These are phyloP conservation scores for Fusarium sp. DNA, from an alignment of 2,329 filamentous ascomycete genomes.

Conservation along the genomic window DNA sequence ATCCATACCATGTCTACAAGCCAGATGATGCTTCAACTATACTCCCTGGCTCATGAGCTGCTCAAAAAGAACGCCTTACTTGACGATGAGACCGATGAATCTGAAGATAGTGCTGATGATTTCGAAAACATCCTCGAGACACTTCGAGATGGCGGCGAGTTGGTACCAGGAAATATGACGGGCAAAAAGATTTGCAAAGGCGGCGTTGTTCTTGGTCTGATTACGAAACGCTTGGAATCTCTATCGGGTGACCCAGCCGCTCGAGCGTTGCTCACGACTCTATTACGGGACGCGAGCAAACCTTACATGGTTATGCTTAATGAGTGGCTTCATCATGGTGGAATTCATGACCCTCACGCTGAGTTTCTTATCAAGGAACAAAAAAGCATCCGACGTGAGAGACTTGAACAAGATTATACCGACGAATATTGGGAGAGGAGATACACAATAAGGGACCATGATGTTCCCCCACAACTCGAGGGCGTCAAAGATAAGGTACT, in stretches of 20 bases:
- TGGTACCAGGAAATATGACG: conserved; percentile 80
- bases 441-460: conserved; percentile 91
- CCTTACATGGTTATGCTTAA: conserved; percentile 99
- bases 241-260: conserved; percentile 96
- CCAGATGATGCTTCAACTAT: conserved; percentile 92
- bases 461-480: conserved; percentile 91
- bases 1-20: conserved; percentile 90
- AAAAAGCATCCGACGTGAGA: conserved; percentile 91
- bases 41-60: conserved; percentile 87
- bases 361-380: conserved; percentile 97
- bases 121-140: conserved; percentile 94
- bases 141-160: conserved; percentile 84
- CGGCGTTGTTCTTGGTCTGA: conserved; percentile 89
- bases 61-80: conserved; percentile 88
- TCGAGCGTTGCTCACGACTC: conserved; percentile 79
- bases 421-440: conserved; percentile 99
- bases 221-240: conserved; percentile 84
- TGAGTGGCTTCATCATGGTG: conserved; percentile 96
- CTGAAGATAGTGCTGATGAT: conserved; percentile 81
- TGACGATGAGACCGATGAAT: conserved; percentile 80
- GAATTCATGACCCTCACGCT: conserved; percentile 91
- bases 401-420: conserved; percentile 94
- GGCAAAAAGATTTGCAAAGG: conserved; percentile 96
- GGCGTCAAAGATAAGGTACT: conserved; percentile 93
- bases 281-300: conserved; percentile 87